These are phyloP conservation scores for Phascolomyces articulosus DNA, from an alignment of 371 early-diverging fungal genomes.

Conservation along the genomic window DNA sequence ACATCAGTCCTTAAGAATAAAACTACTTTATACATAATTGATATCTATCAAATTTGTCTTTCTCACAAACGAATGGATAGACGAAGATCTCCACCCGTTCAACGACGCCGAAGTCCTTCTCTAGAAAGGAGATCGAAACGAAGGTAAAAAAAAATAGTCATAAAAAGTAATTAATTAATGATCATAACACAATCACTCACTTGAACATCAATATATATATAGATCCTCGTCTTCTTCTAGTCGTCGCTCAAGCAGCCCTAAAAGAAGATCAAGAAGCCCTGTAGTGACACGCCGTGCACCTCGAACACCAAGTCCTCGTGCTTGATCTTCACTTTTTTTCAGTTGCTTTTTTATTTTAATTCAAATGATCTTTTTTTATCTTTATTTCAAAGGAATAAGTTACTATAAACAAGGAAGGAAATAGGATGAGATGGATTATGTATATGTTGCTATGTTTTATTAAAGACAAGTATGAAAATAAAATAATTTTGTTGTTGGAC, in stretches of 20 bases:
- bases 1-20: no score
- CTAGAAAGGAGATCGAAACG: neutral
- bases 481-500: no score
- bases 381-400: no score
- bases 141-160: neutral
- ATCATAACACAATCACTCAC: no score
- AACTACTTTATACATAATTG: neutral
- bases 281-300: neutral
- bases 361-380: no score
- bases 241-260: neutral
- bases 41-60: neutral
- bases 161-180: no score
- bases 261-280: neutral
- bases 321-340: neutral
- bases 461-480: no score
- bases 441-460: no score
- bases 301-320: neutral
- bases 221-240: neutral
- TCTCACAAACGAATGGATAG: no score
- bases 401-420: no score
- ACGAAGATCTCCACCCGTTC: neutral
- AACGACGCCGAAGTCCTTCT: neutral
- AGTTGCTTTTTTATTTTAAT: neutral
- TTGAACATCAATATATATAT: neutral
- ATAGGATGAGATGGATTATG: no score